These are phyloP conservation scores for Didymosphaeria variabile DNA, from an alignment of 2,329 filamentous ascomycete genomes.

Conservation along the genomic window DNA sequence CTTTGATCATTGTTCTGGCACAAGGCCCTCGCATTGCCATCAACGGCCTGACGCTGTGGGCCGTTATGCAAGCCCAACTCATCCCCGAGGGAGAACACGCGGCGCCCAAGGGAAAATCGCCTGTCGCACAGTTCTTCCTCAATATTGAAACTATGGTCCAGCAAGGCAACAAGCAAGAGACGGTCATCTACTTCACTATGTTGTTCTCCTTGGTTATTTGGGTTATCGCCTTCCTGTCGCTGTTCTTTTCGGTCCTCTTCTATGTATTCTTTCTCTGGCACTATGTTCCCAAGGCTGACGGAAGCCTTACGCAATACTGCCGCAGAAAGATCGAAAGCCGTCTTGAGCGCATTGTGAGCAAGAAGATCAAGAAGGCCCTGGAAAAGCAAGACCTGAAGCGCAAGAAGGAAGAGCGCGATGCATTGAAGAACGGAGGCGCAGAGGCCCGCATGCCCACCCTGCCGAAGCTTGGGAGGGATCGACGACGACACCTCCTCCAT, in stretches of 20 bases:
- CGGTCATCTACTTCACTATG: constrained; percentile 88
- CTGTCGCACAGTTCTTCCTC: constrained; percentile 79
- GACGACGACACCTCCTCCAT: constrained; percentile 52
- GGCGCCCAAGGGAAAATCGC: constrained; percentile 65
- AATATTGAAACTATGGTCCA: constrained; percentile 80
- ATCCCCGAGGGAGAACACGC: constrained; percentile 67
- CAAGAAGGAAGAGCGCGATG: constrained; percentile 52
- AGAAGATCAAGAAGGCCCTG: constrained; percentile 88
- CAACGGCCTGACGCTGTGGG: constrained; percentile 88
- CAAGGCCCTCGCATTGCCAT: constrained; percentile 91
- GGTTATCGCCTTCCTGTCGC: constrained; percentile 78
- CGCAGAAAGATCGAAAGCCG: constrained; percentile 89
- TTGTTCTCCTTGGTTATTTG: constrained; percentile 90
- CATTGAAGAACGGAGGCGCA: constrained; percentile 57
- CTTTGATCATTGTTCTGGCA: constrained; percentile 87
- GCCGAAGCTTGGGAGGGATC: constrained; percentile 49
- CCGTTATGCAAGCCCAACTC: constrained; percentile 79
- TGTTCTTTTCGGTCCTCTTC: constrained; percentile 78
- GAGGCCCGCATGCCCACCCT: constrained; percentile 49
- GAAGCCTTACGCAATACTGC: constrained; percentile 84
- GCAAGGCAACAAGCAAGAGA: constrained; percentile 75
- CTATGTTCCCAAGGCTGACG: constrained; percentile 84
- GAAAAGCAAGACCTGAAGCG: constrained; percentile 73
- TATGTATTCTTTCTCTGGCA: constrained; percentile 93
- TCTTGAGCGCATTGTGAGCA: constrained; percentile 82